Base-by-base conservation (phyloP, 2,329 filamentous ascomycete species). In the Sporothrix pseudoabietina region DNA sequence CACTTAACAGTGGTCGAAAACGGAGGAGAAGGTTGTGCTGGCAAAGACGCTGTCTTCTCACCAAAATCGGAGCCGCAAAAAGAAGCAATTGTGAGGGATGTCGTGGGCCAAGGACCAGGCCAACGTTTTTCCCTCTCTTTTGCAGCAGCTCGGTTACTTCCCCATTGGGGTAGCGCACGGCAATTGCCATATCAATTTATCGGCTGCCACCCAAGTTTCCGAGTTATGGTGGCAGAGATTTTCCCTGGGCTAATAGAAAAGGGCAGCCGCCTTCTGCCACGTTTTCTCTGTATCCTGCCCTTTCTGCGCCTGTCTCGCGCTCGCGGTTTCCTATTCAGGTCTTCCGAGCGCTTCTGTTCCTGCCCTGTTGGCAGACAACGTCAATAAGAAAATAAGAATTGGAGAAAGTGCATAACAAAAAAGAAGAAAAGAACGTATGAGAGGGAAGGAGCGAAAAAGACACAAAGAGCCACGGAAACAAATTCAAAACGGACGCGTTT, bases 81-180 rank as follows among this genome's bases (percentile, higher is more conserved):
- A 30, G 52, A 55, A 47, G 14, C 57, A 16, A 69, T 69, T 52
- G 52, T 70, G 35, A 44, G 59, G n/a, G 35, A 65, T 65, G 59
- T 63, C 59, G 57, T 63, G 35, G 3, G 32, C 57, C 35, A 22
- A 35, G n/a, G n/a, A 26, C 26, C 26, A 19, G 35, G 59, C 55
- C 55, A 14, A 4, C 39, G 35, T 44, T 44, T 65, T 26, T n/a
- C n/a, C 26, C 2, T 26, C 26, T 26, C 26, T 41, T 35, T 35
- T 35, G 35, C 35, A 35, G 14, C n/a, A 22, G 9, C n/a, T 41
- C 35, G 39, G 39, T 32, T 61, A 47, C 39, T 61, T 39, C 69
- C 69, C 69, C 30, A 49, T 71, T 39, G 44, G 55, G 55, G 52
- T 71, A 71, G 69, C 30, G 69, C 55, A 61, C 69, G 69, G 69